Evolutionary conservation across 2,329 filamentous ascomycete species (phyloP).

Genomic region (Blumeriella jaapii): DNA sequence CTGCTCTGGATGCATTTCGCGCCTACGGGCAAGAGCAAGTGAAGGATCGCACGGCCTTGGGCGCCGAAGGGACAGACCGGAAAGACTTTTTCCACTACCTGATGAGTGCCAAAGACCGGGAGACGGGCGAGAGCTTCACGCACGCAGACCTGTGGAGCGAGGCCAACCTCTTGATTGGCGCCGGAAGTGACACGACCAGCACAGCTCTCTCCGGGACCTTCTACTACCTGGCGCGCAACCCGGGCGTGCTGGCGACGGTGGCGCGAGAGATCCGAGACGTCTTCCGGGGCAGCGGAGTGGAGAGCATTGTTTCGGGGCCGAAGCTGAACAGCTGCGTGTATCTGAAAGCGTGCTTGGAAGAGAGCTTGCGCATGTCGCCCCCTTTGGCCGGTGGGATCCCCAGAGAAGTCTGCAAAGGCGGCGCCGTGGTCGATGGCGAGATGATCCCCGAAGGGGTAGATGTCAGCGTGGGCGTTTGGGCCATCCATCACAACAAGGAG

Average conservation of each 20-base stretch:
- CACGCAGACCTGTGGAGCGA: conserved; percentile 27
- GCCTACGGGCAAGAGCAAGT: conserved; percentile 58
- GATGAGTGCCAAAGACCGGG: conserved; percentile 57
- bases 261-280: conserved; percentile 17
- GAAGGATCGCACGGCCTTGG: conserved; percentile 52
- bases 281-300: conserved; percentile 20
- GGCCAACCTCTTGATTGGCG: conserved; percentile 18
- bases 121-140: conserved; percentile 40
- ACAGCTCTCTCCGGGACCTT: conserved; percentile 10
- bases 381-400: conserved; percentile 20
- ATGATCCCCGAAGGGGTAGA: conserved; percentile 31
- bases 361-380: conserved; percentile 24
- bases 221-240: conserved; percentile 29
- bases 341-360: conserved; percentile 33
- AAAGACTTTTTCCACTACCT: conserved; percentile 51
- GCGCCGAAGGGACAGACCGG: conserved; percentile 45
- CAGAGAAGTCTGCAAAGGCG: conserved; percentile 14
- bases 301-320: conserved; percentile 26
- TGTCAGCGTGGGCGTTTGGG: conserved; percentile 34
- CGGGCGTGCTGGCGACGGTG: conserved; percentile 24
- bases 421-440: conserved; percentile 19
- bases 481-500: conserved; percentile 32
- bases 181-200: conserved; percentile 31
- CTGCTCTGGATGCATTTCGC: conserved; percentile 55
- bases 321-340: conserved; percentile 28